Conservation (phyloP, 2,329 filamentous ascomycete genomes). For the Escovopsis weberi region DNA sequence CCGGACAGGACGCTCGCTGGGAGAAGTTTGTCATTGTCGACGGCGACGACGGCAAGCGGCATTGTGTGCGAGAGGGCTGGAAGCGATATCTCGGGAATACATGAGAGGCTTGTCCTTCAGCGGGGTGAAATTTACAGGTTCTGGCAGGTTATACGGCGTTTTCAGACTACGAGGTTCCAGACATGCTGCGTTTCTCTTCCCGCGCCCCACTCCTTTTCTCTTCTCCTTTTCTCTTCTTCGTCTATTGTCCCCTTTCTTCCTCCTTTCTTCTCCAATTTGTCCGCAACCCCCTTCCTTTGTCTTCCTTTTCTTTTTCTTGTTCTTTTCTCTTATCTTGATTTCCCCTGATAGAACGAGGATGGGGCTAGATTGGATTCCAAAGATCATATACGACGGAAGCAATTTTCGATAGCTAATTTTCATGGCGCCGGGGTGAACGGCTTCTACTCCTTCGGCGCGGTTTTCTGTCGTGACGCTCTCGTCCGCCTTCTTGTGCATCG, state of each 20-base stretch:
- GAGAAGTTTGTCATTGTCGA: slow-evolving; percentile 69
- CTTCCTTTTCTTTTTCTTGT: no score
- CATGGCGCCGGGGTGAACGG: slow-evolving; percentile 24
- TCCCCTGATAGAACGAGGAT: background rate
- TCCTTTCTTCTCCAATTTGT: no score
- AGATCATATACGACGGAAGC: background rate
- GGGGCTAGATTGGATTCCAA: slow-evolving; percentile 9
- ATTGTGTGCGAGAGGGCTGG: slow-evolving; percentile 63
- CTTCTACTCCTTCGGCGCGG: slow-evolving; percentile 24
- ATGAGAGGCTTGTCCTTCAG: slow-evolving; percentile 7
- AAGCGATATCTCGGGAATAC: slow-evolving; percentile 52
- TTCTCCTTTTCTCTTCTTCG: no score
- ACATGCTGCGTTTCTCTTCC: no score
- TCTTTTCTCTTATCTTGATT: background rate
- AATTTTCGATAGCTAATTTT: slow-evolving; percentile 9
- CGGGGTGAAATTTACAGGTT: background rate
- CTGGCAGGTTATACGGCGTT: background rate
- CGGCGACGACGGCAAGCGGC: slow-evolving; percentile 50
- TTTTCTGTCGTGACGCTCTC: slow-evolving; percentile 9
- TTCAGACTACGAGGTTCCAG: background rate
- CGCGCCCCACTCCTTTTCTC: no score
- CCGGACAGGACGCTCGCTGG: slow-evolving; percentile 70
- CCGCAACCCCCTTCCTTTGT: background rate
- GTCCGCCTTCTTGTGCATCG: slow-evolving; percentile 2
- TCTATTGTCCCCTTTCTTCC: no score